Conservation (phyloP, 169 alveolate genomes). For the Eimeria necatrix region DNA sequence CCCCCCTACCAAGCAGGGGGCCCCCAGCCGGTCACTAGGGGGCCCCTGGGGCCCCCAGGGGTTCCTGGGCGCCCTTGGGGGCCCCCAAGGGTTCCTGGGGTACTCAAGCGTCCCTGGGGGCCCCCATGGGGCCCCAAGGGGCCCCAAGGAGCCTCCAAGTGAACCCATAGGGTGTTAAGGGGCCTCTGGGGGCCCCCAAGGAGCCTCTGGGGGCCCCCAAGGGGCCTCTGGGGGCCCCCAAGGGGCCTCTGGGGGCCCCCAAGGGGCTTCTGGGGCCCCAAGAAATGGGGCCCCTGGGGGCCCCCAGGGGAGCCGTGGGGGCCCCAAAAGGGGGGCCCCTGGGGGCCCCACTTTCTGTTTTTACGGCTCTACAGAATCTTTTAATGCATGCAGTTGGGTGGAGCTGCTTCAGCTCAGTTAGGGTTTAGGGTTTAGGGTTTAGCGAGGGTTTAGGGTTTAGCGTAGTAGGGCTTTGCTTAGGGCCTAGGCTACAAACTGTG, state of each 20-base stretch:
- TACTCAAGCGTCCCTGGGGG: too few relatives aligned
- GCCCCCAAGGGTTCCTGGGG: too few relatives aligned
- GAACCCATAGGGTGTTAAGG: too few relatives aligned
- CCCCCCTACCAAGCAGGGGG: too few relatives aligned
- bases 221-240: neutral
- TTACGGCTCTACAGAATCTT: neutral
- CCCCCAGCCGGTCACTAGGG: too few relatives aligned
- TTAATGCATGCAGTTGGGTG: neutral
- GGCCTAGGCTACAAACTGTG: neutral
- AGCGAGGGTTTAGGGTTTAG: neutral
- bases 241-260: neutral
- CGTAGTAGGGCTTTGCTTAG: neutral
- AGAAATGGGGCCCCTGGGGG: too few relatives aligned
- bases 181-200: too few relatives aligned
- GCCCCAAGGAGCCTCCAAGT: too few relatives aligned
- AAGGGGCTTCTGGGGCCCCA: neutral
- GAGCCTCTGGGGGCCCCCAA: too few relatives aligned
- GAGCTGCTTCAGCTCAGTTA: neutral
- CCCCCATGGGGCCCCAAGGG: too few relatives aligned
- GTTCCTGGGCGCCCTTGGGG: too few relatives aligned
- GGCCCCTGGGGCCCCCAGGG: too few relatives aligned
- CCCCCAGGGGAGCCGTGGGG: neutral
- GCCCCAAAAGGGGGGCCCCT: neutral
- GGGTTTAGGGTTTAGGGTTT: constrained; percentile 67
- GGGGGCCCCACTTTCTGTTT: neutral